Base-by-base conservation (phyloP, 495 filamentous ascomycete genomes). In the Penicillium flavigenum region DNA sequence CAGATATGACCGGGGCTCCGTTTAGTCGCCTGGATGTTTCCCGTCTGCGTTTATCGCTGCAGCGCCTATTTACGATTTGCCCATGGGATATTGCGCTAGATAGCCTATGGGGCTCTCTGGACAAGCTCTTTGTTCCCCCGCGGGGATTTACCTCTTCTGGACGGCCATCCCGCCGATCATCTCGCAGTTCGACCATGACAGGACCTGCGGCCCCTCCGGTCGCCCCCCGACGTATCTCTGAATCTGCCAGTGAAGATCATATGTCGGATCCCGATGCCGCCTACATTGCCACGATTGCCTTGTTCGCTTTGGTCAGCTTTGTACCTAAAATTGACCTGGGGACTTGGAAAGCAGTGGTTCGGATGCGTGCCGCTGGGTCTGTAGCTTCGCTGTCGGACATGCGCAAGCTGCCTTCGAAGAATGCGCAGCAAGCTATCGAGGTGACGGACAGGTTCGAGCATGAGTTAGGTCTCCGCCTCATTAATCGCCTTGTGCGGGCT, bases 91-190 rank as follows among this genome's bases (percentile, higher is more conserved):
- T 91, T 52, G 79, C 90, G 0, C 85, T 91, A 49, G 82, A 92
- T 61, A 91, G 87, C 57, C 71, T 96, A 5, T 95, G 91, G 90
- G 79, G 78, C 64, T 82, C 87, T 8, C 68, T 86, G n/a, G 84
- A 84, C 22, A 74, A 79, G 36, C 71, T 93, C 12, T 93, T 91
- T 64, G 74, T 79, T 24, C 84, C 86, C 0, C 87, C 88, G 2
- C 77, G 76, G 49, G 70, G 80, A 19, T 76, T 90, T 14, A 69
- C 74, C 16, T 61, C 63, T 19, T 70, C 73, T 16, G 57, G 68
- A 20, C 68, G 66, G 48, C 61, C 56, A 14, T 71, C 70, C 4
- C 74, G 76, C 22, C 70, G 73, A 38, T 72, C 70, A 14, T 74
- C 75, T 22, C 67, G 64, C 34, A 68, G 69, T 41, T 74, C 70